These are phyloP conservation scores for Pterocarpus santalinus DNA, from an alignment of 306 rosid genomes.

Conservation along the genomic window DNA sequence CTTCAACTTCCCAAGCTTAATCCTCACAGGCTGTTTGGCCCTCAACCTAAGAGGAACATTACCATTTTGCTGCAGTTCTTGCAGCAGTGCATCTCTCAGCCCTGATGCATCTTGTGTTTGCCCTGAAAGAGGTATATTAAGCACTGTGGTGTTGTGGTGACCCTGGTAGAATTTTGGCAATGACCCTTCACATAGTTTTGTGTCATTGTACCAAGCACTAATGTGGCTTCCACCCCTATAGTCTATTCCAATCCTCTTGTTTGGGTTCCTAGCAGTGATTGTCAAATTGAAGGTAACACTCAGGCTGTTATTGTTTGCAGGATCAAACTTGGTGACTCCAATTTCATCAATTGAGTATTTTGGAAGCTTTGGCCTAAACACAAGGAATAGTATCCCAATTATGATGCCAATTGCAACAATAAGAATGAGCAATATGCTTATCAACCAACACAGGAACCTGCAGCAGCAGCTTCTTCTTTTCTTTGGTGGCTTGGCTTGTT, in stretches of 20 bases:
- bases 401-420: constrained; percentile 47
- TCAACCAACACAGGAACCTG: constrained; percentile 43
- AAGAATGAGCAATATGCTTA: constrained; percentile 46
- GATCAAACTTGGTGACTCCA: constrained; percentile 52
- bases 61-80: constrained; percentile 50
- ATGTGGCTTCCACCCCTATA: constrained; percentile 79
- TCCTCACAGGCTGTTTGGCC: constrained; percentile 77
- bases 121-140: constrained; percentile 59
- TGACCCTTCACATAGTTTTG: constrained; percentile 66
- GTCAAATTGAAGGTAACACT: constrained; percentile 62
- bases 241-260: constrained; percentile 80
- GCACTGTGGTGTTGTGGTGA: constrained; percentile 72
- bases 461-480: constrained; percentile 56
- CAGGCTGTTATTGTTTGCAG: constrained; percentile 47
- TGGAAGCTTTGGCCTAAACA: constrained; percentile 54
- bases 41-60: constrained; percentile 62
- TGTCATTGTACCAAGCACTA: constrained; percentile 65
- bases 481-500: constrained; percentile 69
- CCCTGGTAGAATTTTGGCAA: constrained; percentile 87
- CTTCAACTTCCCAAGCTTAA: constrained; percentile 79
- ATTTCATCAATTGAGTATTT: constrained; percentile 64
- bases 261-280: constrained; percentile 74
- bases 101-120: constrained; percentile 57
- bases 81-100: constrained; percentile 33
- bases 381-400: constrained; percentile 53